Evolutionary conservation across 2,329 filamentous ascomycete genomes (phyloP).

Genomic region (Lasiodiplodia gonubiensis): DNA sequence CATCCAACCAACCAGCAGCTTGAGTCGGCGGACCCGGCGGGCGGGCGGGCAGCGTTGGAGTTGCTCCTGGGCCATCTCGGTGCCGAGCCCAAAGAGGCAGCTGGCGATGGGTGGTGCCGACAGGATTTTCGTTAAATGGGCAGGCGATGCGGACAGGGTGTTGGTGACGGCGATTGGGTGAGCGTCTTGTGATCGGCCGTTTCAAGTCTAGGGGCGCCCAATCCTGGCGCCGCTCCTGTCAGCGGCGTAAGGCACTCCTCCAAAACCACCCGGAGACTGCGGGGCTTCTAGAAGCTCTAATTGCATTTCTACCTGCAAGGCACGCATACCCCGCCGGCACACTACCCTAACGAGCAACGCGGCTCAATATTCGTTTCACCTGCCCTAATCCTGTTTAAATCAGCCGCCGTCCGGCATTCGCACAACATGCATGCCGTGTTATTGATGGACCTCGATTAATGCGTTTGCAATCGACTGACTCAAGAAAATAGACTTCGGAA

Average conservation of each 20-base stretch:
- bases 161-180: conserved; percentile 4
- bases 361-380: not conserved
- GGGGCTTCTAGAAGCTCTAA: conserved; percentile 8
- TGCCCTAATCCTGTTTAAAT: not conserved
- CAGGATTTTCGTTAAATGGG: conserved; percentile 2
- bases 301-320: conserved; percentile 20
- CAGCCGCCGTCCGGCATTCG: not conserved
- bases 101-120: conserved; percentile 16
- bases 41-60: not conserved
- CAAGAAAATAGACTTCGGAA: not conserved
- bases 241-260: not conserved
- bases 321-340: conserved; percentile 10
- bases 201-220: conserved; percentile 4
- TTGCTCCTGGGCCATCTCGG: conserved; percentile 9
- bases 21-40: not conserved
- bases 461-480: conserved; percentile 4
- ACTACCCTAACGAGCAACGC: not conserved
- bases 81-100: conserved; percentile 13
- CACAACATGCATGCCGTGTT: not conserved
- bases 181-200: conserved; percentile 24
- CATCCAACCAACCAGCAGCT: conserved; percentile 17
- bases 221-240: not conserved
- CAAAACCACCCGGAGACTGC: not conserved
- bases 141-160: conserved; percentile 8
- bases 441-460: not conserved